Evolutionary conservation across 495 filamentous ascomycete species (phyloP).

Genomic region (Penicillium waksmanii): DNA sequence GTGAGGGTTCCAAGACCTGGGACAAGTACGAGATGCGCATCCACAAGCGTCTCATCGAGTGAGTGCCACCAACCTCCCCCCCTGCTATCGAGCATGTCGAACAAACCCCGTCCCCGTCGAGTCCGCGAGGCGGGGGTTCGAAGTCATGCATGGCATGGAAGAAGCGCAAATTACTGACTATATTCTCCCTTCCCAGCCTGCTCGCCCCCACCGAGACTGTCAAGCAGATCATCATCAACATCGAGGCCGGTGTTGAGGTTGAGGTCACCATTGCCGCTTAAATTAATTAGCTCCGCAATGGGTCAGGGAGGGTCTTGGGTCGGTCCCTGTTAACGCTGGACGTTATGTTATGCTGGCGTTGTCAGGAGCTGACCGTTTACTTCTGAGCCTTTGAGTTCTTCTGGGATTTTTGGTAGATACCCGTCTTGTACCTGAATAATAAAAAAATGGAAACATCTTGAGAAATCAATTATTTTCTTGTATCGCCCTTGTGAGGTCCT

Average conservation of each 20-base stretch:
- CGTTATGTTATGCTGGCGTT: constrained; percentile 13
- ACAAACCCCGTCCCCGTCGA: too few species aligned
- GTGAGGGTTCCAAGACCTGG: constrained; percentile 99
- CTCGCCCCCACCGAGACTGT: constrained; percentile 98
- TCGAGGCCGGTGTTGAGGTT: constrained; percentile 99
- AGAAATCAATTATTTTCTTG: constrained; percentile 12
- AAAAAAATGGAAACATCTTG: constrained; percentile 44
- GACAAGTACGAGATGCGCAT: constrained; percentile 99
- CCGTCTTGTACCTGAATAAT: constrained; percentile 40
- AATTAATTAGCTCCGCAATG: constrained; percentile 32
- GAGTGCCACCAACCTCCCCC: constrained; percentile 34
- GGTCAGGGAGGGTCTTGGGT: constrained; percentile 29
- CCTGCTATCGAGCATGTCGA: too few species aligned
- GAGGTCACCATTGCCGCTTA: constrained; percentile 99
- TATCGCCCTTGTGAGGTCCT: not conserved
- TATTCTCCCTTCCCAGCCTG: constrained; percentile 58
- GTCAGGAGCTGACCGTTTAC: constrained; percentile 20
- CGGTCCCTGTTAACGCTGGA: constrained; percentile 8
- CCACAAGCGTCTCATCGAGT: constrained; percentile 98
- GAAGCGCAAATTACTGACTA: not conserved
- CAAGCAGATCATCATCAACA: constrained; percentile 99
- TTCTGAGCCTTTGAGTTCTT: constrained; percentile 14
- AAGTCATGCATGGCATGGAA: not conserved
- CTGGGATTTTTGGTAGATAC: constrained; percentile 34
- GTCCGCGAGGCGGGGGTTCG: too few species aligned